Base-by-base conservation (phyloP, 805 yeast genomes). In the Peterozyma xylosa region DNA sequence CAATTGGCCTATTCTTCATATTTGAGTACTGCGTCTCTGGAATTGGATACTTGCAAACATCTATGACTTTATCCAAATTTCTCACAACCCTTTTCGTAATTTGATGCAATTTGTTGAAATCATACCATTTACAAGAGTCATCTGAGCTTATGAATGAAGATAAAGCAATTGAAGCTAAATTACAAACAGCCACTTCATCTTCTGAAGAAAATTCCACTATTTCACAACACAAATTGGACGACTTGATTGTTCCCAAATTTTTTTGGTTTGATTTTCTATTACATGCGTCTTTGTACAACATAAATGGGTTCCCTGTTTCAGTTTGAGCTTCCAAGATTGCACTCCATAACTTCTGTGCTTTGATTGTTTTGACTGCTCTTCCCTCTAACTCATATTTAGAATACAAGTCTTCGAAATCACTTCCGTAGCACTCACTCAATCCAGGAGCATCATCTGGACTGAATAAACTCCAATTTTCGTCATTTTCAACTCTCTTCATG, bases 261-360 rank as follows among this genome's bases (percentile, higher is more conserved):
- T 75, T 70, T 60, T 76, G 82, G 63, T 76, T 76, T 43, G 80
- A 65, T 62, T 76, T 76, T 51, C 60, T 53, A 63, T 76, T 76
- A 62, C 82, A 76, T 11, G 82, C 77, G 62, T 76, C 82, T 60
- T 76, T 76, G 65, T 76, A 76, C 53, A 76, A 64, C 81, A 76
- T 75, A 64, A 76, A 76, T 38, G 82, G 82, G 41, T 80, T 75
- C 57, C 82, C 82, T 32, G 82, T 76, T 61, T 76, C 82, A 39
- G 82, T 76, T 60, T 76, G 82, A 18, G 81, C 77, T 57, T 76
- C 81, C 57, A 76, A 66, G 42, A 76, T 73, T 33, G 79, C 66
- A 51, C 75, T 74, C 82, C 82, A 76, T 50, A 76, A 67, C 59
- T 76, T 76, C 56, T 76, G 82, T 17, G 82, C 82, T 60, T 73